Percentiles rank a stretch among this genome's conserved stretches.
Evolutionary conservation across 1,139 yeast species (phyloP).

Genomic region (Kodamaea anthophila): DNA sequence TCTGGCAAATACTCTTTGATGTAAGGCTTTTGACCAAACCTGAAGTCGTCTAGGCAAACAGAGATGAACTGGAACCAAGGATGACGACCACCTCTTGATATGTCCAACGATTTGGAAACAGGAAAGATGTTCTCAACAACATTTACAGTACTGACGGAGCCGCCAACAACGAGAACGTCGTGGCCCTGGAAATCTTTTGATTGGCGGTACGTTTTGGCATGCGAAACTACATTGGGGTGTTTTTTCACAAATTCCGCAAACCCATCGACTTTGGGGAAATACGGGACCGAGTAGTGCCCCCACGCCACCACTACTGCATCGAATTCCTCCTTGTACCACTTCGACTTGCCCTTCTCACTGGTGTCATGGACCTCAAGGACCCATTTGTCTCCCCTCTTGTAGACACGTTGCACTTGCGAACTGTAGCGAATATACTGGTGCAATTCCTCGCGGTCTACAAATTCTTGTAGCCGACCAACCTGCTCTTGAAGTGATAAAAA

Average conservation of each 20-base stretch:
- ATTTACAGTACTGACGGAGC: constrained; percentile 46
- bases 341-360: constrained; percentile 2
- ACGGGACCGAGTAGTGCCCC: constrained; percentile 54
- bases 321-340: constrained; percentile 15
- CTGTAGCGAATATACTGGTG: constrained; percentile 29
- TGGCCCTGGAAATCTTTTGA: constrained; percentile 38
- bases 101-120: constrained; percentile 29
- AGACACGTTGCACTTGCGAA: constrained; percentile 34
- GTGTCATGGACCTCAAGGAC: constrained; percentile 17
- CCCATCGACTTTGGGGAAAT: constrained; percentile 48
- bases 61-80: constrained; percentile 24
- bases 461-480: constrained; percentile 19
- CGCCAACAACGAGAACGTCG: constrained; percentile 45
- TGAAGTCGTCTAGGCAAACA: constrained; percentile 31
- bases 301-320: constrained; percentile 54
- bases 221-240: constrained; percentile 44
- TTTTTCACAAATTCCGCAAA: constrained; percentile 39
- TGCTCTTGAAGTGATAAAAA: constrained; percentile 38
- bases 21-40: constrained; percentile 23
- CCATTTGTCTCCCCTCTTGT: constrained; percentile 35
- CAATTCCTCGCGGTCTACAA: constrained; percentile 25
- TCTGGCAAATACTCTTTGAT: constrained; percentile 22
- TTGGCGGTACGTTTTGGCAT: constrained; percentile 52
- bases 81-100: constrained; percentile 31
- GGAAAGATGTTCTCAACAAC: constrained; percentile 46